Evolutionary conservation across 2,329 filamentous ascomycete species (phyloP).

Genomic region (Calonectria pseudoreteaudii): DNA sequence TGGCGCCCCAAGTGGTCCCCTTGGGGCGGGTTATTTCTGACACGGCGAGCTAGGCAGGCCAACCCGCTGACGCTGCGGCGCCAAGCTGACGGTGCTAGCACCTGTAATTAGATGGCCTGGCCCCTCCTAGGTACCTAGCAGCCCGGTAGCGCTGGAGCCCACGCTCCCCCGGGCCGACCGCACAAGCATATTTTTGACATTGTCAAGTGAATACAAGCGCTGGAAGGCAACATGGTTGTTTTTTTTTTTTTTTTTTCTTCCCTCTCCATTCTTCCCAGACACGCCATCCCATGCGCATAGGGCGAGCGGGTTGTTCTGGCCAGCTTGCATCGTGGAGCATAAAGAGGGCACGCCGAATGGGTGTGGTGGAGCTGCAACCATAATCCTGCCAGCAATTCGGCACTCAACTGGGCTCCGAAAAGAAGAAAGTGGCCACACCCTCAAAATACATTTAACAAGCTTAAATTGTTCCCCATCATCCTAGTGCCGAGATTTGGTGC

Average conservation of each 20-base stretch:
- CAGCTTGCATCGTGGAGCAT: neutral
- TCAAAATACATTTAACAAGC: neutral
- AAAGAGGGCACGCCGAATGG: neutral
- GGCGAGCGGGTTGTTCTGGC: neutral
- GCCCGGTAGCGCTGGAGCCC: neutral
- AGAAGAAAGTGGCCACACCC: neutral
- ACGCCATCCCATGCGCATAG: neutral
- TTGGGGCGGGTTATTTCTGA: neutral
- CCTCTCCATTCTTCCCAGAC: neutral
- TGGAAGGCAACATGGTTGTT: neutral
- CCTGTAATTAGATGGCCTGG: slow-evolving; percentile 1
- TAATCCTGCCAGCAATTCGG: neutral
- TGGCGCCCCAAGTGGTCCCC: neutral
- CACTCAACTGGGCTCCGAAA: neutral
- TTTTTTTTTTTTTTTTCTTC: too few relatives aligned
- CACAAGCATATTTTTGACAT: neutral
- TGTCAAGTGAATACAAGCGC: neutral
- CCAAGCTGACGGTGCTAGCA: neutral
- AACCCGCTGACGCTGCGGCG: neutral
- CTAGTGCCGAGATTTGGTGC: slow-evolving; percentile 11
- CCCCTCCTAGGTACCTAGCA: neutral
- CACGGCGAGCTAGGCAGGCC: neutral
- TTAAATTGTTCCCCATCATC: neutral
- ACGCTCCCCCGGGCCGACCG: neutral
- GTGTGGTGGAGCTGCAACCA: neutral